Percentiles rank a stretch among this genome's conserved stretches.
These are phyloP conservation scores for Trametes pubescens DNA, from an alignment of 1,284 basidiomycete genomes.

Conservation along the genomic window DNA sequence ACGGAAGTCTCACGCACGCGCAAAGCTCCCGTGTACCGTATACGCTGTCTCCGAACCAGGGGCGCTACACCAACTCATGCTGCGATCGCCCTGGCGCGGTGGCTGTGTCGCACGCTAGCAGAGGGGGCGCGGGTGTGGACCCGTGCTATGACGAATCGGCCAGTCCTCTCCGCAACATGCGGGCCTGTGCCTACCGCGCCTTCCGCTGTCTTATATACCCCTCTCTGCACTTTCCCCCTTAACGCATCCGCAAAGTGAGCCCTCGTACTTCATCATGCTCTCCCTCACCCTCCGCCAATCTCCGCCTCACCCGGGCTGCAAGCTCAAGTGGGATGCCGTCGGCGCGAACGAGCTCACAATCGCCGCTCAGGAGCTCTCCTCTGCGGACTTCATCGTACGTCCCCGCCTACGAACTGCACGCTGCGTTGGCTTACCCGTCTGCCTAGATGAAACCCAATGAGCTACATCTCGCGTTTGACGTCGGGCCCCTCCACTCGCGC, in stretches of 20 bases:
- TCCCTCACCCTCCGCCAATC: conserved; percentile 21
- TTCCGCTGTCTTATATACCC: conserved; percentile 4
- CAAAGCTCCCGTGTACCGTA: too few relatives aligned
- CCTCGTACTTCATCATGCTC: conserved; percentile 9
- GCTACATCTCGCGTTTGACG: conserved; percentile 33
- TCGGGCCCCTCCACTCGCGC: conserved; percentile 27
- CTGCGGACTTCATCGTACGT: conserved; percentile 26
- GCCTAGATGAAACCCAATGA: conserved; percentile 29
- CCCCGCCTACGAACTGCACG: not conserved
- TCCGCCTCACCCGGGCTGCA: conserved; percentile 17
- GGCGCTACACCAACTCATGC: not conserved
- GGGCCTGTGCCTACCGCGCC: not conserved
- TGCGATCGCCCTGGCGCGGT: not conserved
- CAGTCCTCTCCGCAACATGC: conserved; percentile 16
- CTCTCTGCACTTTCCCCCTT: not conserved
- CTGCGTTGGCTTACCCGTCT: not conserved
- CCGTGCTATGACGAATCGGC: conserved; percentile 10
- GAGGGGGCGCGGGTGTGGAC: not conserved
- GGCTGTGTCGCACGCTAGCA: not conserved
- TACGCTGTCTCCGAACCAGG: not conserved
- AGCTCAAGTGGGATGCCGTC: conserved; percentile 7
- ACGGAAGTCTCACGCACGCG: too few relatives aligned
- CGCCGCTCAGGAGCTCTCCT: conserved; percentile 22
- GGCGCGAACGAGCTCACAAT: conserved; percentile 14
- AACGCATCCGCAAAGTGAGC: not conserved